A percentile compares a stretch with the other conserved stretches of the same genome.
phyloP scores from a whole-genome alignment of 805 yeast species.

The Cyberlindnera xylosilytica region DNA sequence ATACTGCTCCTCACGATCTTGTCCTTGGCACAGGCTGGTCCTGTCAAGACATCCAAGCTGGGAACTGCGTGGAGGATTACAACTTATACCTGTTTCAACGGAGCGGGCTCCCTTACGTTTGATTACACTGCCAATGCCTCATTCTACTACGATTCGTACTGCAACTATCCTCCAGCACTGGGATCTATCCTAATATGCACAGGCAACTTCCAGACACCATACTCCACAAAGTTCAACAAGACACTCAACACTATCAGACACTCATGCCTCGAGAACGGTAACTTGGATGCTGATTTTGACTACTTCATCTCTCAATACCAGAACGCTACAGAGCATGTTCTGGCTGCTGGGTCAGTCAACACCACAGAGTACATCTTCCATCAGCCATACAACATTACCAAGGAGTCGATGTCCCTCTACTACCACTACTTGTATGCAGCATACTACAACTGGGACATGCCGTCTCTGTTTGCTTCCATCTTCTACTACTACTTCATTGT shows the following conservation, averaged over 20 bases:
- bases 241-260: background rate
- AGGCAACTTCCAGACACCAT: constrained; percentile 9
- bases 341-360: constrained; percentile 8
- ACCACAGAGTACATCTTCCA: constrained; percentile 7
- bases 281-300: background rate
- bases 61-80: constrained; percentile 1
- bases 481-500: constrained; percentile 38
- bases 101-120: background rate
- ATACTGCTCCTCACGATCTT: background rate
- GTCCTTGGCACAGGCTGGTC: background rate
- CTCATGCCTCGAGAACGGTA: constrained; percentile 4
- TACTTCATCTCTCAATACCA: constrained; percentile 28
- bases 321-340: constrained; percentile 29
- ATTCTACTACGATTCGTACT: constrained; percentile 4
- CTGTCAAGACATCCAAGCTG: constrained; percentile 4
- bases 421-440: constrained; percentile 5
- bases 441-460: constrained; percentile 21
- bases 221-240: constrained; percentile 14
- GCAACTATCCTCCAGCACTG: constrained; percentile 17
- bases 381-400: constrained; percentile 13
- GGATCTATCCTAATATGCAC: constrained; percentile 12
- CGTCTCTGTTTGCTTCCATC: constrained; percentile 27
- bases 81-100: constrained; percentile 1
- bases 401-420: background rate
- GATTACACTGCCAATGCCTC: constrained; percentile 1